Evolutionary conservation across 2,329 filamentous ascomycete genomes (phyloP).

Genomic region (Aspergillus clavatus): DNA sequence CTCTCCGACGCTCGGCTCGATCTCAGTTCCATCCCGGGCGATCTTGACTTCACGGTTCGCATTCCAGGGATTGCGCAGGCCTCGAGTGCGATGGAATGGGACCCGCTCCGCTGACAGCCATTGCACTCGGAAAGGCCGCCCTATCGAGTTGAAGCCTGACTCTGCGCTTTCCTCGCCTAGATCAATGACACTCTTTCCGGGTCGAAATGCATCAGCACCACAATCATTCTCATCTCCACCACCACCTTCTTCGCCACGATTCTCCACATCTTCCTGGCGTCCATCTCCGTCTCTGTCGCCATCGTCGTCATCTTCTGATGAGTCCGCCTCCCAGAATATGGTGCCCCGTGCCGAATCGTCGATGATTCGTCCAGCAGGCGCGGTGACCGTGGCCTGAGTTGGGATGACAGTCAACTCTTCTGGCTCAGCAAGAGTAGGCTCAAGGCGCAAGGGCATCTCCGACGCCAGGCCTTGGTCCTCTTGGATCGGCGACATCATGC

Average conservation of each 20-base stretch:
- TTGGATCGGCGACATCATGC: conserved; percentile 80
- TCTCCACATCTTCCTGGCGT: conserved; percentile 20
- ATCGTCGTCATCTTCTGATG: conserved; percentile 45
- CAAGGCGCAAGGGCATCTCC: conserved; percentile 63
- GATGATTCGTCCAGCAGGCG: conserved; percentile 80
- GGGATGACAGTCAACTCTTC: conserved; percentile 75
- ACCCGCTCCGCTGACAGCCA: conserved; percentile 81
- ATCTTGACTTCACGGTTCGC: conserved; percentile 95
- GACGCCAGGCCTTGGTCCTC: conserved; percentile 67
- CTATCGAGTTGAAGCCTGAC: conserved; percentile 63
- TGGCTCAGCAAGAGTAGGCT: conserved; percentile 50
- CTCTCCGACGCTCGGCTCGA: conserved; percentile 76
- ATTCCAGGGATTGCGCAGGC: conserved; percentile 89
- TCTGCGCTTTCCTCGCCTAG: conserved; percentile 40
- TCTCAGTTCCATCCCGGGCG: conserved; percentile 85
- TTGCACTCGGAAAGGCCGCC: conserved; percentile 84
- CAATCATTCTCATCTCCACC: conserved; percentile 42
- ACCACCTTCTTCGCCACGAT: neutral
- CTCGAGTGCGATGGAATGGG: conserved; percentile 83
- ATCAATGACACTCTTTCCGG: conserved; percentile 46
- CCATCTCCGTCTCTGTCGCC: conserved; percentile 21
- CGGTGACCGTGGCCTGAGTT: conserved; percentile 71
- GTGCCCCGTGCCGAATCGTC: conserved; percentile 91
- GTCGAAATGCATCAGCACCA: too few species aligned
- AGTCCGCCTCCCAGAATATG: conserved; percentile 90